Evolutionary conservation across 2,329 filamentous ascomycete species (phyloP).

Genomic region (Fusarium sp.): DNA sequence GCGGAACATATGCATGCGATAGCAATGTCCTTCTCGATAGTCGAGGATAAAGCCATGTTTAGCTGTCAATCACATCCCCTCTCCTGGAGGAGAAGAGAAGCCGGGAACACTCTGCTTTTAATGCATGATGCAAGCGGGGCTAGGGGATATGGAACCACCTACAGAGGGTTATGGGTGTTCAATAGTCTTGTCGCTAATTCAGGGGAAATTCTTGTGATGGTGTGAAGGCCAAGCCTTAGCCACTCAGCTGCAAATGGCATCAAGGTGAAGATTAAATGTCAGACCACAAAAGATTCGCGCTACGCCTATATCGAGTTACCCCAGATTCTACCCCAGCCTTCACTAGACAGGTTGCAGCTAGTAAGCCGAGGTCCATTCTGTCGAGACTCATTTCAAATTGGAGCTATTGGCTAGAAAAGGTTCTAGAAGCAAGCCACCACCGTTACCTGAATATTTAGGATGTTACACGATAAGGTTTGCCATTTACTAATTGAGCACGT

Average conservation of each 20-base stretch:
- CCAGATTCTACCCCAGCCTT: neutral
- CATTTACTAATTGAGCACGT: neutral
- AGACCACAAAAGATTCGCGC: neutral
- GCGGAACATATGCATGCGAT: slow-evolving; percentile 40
- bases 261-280: neutral
- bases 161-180: neutral
- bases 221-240: neutral
- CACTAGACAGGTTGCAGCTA: neutral
- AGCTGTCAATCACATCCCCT: neutral
- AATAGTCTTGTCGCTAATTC: neutral
- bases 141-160: neutral
- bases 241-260: neutral
- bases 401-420: neutral
- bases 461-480: neutral
- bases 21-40: slow-evolving; percentile 41
- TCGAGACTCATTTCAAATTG: neutral
- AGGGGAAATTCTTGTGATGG: neutral
- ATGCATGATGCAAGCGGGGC: neutral
- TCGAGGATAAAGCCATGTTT: slow-evolving; percentile 28
- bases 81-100: neutral
- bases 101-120: neutral
- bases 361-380: neutral
- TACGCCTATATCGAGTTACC: neutral
- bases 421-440: neutral
- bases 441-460: neutral